Evolutionary conservation across 1,139 yeast genomes (phyloP).

Genomic region (Yamadazyma spencermartinsiae): DNA sequence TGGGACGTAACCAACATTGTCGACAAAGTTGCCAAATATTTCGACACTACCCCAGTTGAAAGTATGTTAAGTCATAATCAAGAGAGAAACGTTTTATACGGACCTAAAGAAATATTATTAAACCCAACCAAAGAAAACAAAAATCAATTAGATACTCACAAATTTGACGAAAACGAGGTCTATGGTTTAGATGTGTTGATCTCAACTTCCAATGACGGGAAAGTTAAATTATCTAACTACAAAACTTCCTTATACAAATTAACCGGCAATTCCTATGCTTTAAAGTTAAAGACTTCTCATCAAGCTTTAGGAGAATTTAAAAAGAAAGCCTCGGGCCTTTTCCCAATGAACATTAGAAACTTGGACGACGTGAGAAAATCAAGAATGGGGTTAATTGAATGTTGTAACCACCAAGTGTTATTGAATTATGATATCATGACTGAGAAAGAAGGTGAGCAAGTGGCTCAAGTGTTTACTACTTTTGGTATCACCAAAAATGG

Average conservation of each 20-base stretch:
- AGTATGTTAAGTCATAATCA: conserved; percentile 80
- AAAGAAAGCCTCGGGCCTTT: conserved; percentile 60
- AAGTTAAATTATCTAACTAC: conserved; percentile 60
- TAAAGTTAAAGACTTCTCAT: conserved; percentile 75
- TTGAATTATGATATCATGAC: conserved; percentile 69
- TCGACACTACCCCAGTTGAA: conserved; percentile 64
- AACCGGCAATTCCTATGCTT: conserved; percentile 66
- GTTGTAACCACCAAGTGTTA: conserved; percentile 67
- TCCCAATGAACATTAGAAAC: conserved; percentile 71
- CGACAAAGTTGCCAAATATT: conserved; percentile 61
- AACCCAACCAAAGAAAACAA: conserved; percentile 74
- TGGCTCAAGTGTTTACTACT: conserved; percentile 78
- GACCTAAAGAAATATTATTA: conserved; percentile 73
- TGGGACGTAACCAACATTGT: conserved; percentile 77
- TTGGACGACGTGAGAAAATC: conserved; percentile 71
- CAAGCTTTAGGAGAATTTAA: conserved; percentile 63
- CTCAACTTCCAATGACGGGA: conserved; percentile 68
- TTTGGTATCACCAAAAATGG: conserved; percentile 77
- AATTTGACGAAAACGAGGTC: conserved; percentile 76
- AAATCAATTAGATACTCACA: conserved; percentile 60
- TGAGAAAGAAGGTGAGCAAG: conserved; percentile 67
- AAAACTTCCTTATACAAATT: conserved; percentile 74
- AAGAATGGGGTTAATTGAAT: conserved; percentile 76
- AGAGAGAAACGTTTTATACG: conserved; percentile 67
- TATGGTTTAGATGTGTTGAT: conserved; percentile 75